phyloP scores from a whole-genome alignment of 371 early-diverging fungal species.

The Funneliformis caledonium region DNA sequence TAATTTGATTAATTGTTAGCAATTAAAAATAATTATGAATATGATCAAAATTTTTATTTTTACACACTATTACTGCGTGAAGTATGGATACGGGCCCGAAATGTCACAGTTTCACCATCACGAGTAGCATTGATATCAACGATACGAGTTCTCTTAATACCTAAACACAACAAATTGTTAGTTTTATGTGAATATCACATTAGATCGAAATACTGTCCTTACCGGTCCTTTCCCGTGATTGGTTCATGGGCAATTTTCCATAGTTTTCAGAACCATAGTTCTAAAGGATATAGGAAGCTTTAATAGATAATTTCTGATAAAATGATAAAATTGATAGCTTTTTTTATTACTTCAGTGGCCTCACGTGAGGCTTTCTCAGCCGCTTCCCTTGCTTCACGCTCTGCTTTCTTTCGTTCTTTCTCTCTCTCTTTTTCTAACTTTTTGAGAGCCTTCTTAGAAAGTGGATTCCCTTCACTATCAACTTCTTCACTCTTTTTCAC shows the following conservation, averaged over 20 bases:
- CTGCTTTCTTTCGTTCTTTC: conserved; percentile 83
- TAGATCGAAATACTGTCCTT: conserved; percentile 28
- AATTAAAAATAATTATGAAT: not conserved
- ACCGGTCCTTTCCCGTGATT: conserved; percentile 78
- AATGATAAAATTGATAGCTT: conserved; percentile 41
- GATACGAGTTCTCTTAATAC: conserved; percentile 65
- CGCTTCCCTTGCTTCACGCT: conserved; percentile 79
- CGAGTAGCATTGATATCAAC: conserved; percentile 64
- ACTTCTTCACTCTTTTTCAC: not conserved
- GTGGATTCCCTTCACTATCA: conserved; percentile 86
- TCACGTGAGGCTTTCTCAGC: conserved; percentile 86
- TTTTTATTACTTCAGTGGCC: conserved; percentile 61
- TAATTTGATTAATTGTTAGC: not conserved
- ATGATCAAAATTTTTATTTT: not conserved
- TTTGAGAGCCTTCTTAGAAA: conserved; percentile 91
- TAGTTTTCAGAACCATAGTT: conserved; percentile 86
- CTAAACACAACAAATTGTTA: not conserved
- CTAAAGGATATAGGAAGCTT: conserved; percentile 42
- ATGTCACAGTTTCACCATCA: conserved; percentile 76
- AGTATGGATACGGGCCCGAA: conserved; percentile 91
- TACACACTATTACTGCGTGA: conserved; percentile 81
- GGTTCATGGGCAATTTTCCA: conserved; percentile 89
- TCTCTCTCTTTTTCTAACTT: conserved; percentile 92
- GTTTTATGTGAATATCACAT: not conserved
- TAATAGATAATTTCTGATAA: not conserved